Percentiles rank a stretch among this genome's conserved stretches.
Evolutionary conservation across 257 asterid species (phyloP).

Genomic region (Perilla frutescens): DNA sequence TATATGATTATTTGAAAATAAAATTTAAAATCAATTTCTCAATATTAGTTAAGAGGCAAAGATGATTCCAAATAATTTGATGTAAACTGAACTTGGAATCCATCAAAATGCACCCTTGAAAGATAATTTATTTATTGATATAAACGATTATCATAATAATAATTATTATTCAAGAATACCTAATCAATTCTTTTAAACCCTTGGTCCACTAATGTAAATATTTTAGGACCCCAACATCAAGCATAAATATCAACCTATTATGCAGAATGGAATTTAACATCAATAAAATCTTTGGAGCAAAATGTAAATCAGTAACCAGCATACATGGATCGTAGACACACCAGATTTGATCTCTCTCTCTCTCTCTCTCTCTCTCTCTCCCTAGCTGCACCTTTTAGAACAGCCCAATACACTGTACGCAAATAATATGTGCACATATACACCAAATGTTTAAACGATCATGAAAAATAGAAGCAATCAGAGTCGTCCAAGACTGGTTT

Average conservation of each 20-base stretch:
- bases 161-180: no score
- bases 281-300: neutral
- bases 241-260: no score
- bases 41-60: neutral
- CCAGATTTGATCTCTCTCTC: neutral
- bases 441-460: slow-evolving; percentile 15
- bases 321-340: no score
- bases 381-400: no score
- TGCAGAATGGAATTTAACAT: neutral
- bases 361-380: neutral
- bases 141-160: no score
- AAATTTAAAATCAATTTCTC: neutral
- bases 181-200: no score
- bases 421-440: neutral
- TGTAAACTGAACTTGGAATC: no score
- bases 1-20: neutral
- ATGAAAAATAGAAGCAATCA: slow-evolving; percentile 8
- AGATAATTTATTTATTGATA: no score
- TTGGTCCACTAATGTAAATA: no score
- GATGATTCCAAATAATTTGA: neutral
- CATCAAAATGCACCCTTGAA: neutral
- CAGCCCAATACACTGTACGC: neutral
- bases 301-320: neutral
- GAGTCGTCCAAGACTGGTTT: neutral
- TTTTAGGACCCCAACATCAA: no score